Conservation (phyloP, 1,284 basidiomycete genomes). For the Cystobasidium slooffiae region DNA sequence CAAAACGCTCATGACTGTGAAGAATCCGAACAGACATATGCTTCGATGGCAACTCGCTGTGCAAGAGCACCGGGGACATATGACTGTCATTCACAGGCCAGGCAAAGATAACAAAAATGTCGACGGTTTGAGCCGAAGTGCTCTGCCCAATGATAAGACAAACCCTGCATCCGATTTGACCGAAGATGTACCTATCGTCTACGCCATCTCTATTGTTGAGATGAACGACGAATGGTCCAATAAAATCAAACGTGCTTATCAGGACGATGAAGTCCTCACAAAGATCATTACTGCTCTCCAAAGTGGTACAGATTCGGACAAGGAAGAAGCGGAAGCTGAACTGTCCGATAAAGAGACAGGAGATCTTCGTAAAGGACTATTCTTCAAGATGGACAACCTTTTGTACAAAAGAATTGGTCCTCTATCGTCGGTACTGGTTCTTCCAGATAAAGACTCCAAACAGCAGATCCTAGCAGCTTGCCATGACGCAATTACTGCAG, state of each 20-base stretch:
- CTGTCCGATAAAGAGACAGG: not conserved
- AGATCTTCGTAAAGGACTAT: not conserved
- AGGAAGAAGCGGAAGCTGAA: not conserved
- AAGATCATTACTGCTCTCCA: not conserved
- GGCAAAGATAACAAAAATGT: not conserved
- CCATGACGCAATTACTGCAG: not conserved
- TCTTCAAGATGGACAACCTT: not conserved
- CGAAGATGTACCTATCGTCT: not conserved
- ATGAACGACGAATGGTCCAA: not conserved
- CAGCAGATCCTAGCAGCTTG: not conserved
- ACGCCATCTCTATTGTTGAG: not conserved
- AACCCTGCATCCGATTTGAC: not conserved
- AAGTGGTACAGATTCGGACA: not conserved
- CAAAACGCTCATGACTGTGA: slow-evolving; percentile 6
- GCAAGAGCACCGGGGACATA: slow-evolving; percentile 16
- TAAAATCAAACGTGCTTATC: not conserved
- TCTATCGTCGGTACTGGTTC: not conserved
- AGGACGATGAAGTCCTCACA: not conserved
- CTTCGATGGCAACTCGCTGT: slow-evolving; percentile 34
- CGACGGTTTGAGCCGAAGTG: not conserved
- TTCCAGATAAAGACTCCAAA: not conserved
- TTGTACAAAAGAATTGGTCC: not conserved
- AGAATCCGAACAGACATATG: slow-evolving; percentile 28
- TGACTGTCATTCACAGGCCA: slow-evolving; percentile 14
- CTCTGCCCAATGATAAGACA: not conserved